Evolutionary conservation across 768 basidiomycete genomes (phyloP).

Genomic region (Dioszegia hungarica): DNA sequence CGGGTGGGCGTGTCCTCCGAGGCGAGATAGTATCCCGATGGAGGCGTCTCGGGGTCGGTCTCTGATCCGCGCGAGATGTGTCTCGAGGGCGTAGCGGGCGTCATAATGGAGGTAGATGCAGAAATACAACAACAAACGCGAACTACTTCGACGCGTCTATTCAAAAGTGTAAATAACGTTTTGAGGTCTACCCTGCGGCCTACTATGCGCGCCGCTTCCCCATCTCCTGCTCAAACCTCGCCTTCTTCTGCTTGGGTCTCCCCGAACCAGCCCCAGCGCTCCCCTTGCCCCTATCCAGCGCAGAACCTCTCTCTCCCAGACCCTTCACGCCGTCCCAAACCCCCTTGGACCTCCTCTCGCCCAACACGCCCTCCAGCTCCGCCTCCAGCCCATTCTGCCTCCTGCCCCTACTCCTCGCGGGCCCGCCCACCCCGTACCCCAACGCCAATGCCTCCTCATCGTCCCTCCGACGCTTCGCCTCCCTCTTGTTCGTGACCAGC

Average conservation of each 20-base stretch:
- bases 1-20: slow-evolving; percentile 7
- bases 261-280: neutral
- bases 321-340: slow-evolving; percentile 44
- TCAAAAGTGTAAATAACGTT: too few species aligned
- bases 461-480: slow-evolving; percentile 61
- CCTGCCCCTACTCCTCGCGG: slow-evolving; percentile 27
- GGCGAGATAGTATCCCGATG: slow-evolving; percentile 6
- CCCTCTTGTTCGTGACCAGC: slow-evolving; percentile 82
- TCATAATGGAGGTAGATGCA: neutral
- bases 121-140: neutral
- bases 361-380: slow-evolving; percentile 48
- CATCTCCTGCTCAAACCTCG: slow-evolving; percentile 34
- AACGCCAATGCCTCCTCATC: slow-evolving; percentile 87
- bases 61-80: neutral
- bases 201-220: neutral
- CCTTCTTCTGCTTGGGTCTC: slow-evolving; percentile 25
- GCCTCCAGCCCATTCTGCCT: slow-evolving; percentile 48
- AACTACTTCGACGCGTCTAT: too few species aligned
- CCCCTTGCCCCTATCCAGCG: slow-evolving; percentile 9
- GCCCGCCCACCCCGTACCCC: slow-evolving; percentile 54
- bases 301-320: slow-evolving; percentile 28
- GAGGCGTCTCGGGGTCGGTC: slow-evolving; percentile 7
- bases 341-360: slow-evolving; percentile 39
- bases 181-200: too few species aligned
- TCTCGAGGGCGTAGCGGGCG: neutral